Evolutionary conservation across 1,284 basidiomycete species (phyloP), one percentile per base, ranked within the genome.

Genomic region (Coniferiporia sulphurascens): DNA sequence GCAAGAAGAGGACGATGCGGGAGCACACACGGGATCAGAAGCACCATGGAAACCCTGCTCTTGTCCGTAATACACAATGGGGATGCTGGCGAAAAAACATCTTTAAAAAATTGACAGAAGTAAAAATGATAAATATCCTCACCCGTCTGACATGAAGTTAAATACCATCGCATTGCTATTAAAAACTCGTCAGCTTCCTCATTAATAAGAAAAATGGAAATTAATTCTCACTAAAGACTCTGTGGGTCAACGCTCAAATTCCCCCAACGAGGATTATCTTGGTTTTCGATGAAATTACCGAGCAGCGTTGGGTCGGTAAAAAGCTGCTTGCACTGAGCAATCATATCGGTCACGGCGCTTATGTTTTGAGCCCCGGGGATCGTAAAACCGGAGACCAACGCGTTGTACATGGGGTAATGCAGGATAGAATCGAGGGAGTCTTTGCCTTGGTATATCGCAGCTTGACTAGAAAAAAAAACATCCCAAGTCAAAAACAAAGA

Each of bases 231-330:
- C 81, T 78, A 83, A 65, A 81, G 75, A 69, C 74, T 85, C 70
- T 81, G 82, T 22, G 76, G 80, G 68, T 86, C 85, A n/a, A 82
- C 78, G 4, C 78, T 83, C 36, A 76, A 66, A 71, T 85, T 87
- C 59, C 81, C 77, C 84, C 87, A 92, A 51, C 91, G 80, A 2
- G 89, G 84, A 19, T 89, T 64, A 69, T 93, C 90, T 65, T 93
- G 90, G 72, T 93, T 93, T 72, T 93, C 91, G 36, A 94, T 72
- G 73, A 94, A 93, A 66, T 91, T 91, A 2, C 89, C 90, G 1
- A 91, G 77, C 48, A 81, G 67, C 50, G 66, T 65, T 19, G 72
- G 71, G 51, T 68, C 71, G 57, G 77, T 76, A 69, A 84, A 87
- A 53, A 80, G 75, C 32, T 72, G 65, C 66, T 84, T 81, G 2